Conservation (phyloP, 2,329 filamentous ascomycete species). For the Lasiodiplodia sp. region DNA sequence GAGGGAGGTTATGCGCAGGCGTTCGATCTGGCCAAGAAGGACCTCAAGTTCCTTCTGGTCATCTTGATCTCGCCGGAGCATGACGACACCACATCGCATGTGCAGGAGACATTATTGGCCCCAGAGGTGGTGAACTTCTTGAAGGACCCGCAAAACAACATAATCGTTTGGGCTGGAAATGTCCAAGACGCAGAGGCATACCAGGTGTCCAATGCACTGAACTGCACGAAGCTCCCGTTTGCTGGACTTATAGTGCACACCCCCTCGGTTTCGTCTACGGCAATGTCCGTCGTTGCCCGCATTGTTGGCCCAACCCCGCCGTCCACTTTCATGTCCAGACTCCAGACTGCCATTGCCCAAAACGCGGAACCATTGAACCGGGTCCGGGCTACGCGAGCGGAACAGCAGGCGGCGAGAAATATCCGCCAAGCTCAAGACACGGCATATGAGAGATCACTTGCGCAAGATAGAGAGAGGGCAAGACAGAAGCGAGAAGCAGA, state of each 20-base stretch:
- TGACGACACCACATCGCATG: constrained; percentile 85
- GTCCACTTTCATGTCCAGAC: constrained; percentile 75
- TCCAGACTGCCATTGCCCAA: constrained; percentile 75
- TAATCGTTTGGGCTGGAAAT: constrained; percentile 91
- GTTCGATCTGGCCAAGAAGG: constrained; percentile 86
- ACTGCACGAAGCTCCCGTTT: constrained; percentile 93
- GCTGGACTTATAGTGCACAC: constrained; percentile 86
- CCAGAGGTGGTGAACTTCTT: constrained; percentile 77
- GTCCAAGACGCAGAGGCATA: constrained; percentile 94
- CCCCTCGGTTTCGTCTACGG: constrained; percentile 79
- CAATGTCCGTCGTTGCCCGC: constrained; percentile 89
- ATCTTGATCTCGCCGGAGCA: constrained; percentile 91
- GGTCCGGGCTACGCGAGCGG: constrained; percentile 76
- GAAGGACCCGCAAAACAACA: constrained; percentile 76
- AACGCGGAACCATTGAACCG: constrained; percentile 78
- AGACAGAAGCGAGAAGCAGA: constrained; percentile 79
- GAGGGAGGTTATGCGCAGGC: constrained; percentile 93
- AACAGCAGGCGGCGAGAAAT: constrained; percentile 80
- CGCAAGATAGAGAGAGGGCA: constrained; percentile 84
- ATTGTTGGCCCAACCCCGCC: constrained; percentile 76
- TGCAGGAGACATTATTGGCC: constrained; percentile 80
- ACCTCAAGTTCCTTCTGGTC: constrained; percentile 90
- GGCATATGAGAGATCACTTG: constrained; percentile 91
- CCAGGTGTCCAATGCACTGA: constrained; percentile 85
- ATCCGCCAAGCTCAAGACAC: constrained; percentile 89